These are phyloP conservation scores for Yamadazyma friedrichii DNA, from an alignment of 1,139 yeast genomes.

Conservation along the genomic window DNA sequence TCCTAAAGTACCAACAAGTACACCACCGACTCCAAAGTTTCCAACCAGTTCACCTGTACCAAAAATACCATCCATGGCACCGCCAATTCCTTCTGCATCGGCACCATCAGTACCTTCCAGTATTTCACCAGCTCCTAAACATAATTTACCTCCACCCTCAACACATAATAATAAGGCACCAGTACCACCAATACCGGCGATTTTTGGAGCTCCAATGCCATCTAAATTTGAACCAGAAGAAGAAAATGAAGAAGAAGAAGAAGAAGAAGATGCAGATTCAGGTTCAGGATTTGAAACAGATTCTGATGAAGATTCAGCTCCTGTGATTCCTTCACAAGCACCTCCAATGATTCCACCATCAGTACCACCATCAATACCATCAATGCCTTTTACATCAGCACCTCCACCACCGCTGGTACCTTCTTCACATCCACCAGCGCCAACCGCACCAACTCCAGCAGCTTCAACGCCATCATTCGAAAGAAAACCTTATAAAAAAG, in stretches of 20 bases:
- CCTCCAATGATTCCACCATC: constrained; percentile 11
- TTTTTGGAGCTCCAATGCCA: constrained; percentile 16
- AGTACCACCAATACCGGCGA: constrained; percentile 15
- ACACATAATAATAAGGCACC: neutral
- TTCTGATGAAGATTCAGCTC: constrained; percentile 12
- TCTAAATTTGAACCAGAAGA: neutral
- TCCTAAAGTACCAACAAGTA: constrained; percentile 9
- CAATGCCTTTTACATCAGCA: constrained; percentile 10
- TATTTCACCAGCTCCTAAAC: constrained; percentile 5
- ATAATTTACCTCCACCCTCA: constrained; percentile 2
- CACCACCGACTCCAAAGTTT: constrained; percentile 9
- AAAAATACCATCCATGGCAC: constrained; percentile 8
- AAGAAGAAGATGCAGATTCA: constrained; percentile 9
- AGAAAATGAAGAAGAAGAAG: constrained; percentile 1
- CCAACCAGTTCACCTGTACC: constrained; percentile 10
- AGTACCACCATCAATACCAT: constrained; percentile 8
- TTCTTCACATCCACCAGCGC: constrained; percentile 15
- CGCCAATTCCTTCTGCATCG: constrained; percentile 12
- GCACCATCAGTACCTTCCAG: constrained; percentile 6
- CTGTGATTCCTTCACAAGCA: constrained; percentile 11
- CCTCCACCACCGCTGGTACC: constrained; percentile 10
- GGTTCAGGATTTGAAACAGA: constrained; percentile 12
- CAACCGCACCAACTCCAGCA: constrained; percentile 10
- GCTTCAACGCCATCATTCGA: constrained; percentile 13
- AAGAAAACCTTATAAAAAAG: constrained; percentile 17